Base-by-base conservation (phyloP, 495 filamentous ascomycete species). In the Hypoxylon perforatum region DNA sequence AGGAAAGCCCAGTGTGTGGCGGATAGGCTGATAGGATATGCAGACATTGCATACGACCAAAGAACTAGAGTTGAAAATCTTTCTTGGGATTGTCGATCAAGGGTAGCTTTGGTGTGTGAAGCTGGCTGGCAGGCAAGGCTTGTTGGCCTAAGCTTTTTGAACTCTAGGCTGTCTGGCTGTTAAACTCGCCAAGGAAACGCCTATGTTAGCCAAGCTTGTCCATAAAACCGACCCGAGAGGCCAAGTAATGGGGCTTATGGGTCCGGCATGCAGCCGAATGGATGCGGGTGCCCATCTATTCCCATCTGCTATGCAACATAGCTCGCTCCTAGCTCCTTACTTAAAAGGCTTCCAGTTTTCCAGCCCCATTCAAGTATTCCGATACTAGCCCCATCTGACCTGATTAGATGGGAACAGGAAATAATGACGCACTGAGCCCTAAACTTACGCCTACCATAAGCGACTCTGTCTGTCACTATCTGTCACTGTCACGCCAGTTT, bases 181-280 rank as follows among this genome's bases (percentile, higher is more conserved):
- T 55, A 59, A 55, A 54, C 48, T 38, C 25, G 62, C 62, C 62
- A 65, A 65, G 62, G 11, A 21, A 50, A 41, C 15, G 47, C 61
- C 61, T 22, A 57, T 51, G 61, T 18, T 38, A 44, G 35, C 12
- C 46, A 52, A 53, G 33, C 30, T 15, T 52, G 30, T 30, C 48
- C 22, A 42, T 56, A 60, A 66, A 66, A 66, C 63, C 63, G 63
- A 66, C 56, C 63, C 57, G 63, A 66, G 50, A 56, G 63, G 63
- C 35, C 35, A 44, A 59, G 56, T 15, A 42, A 44, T 55, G 63
- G 63, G 51, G 50, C 23, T 7, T 44, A 41, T 57, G 63, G 63
- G 57, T 67, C 63, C 63, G 63, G 63, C 63, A 61, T 67, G 63
- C 57, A 67, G 46, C 63, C 63, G 57, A 48, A 61, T 61, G 57